Percentiles rank a stretch among this genome's conserved stretches.
phyloP scores from a whole-genome alignment of 164 flowering plant genomes.

The Piper longum region DNA sequence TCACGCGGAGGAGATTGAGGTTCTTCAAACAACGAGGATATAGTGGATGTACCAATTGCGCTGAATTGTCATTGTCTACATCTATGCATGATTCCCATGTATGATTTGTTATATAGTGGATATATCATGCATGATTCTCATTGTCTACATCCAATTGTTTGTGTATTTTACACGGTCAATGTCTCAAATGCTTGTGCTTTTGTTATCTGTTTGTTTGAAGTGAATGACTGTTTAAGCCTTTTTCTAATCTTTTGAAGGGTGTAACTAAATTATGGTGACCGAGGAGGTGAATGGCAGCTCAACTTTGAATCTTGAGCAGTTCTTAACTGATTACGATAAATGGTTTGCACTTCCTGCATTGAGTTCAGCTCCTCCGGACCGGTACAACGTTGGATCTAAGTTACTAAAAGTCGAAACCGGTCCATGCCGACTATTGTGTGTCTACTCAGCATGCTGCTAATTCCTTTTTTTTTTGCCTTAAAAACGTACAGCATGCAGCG shows the following conservation, averaged over 20 bases:
- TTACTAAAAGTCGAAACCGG: not conserved
- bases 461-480: not conserved
- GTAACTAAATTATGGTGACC: conserved; percentile 21
- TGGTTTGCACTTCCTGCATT: conserved; percentile 56
- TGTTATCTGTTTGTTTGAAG: too few species aligned
- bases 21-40: too few species aligned
- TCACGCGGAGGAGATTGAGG: too few species aligned
- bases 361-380: conserved; percentile 55
- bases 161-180: not conserved
- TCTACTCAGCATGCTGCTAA: not conserved
- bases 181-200: not conserved
- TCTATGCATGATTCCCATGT: too few species aligned
- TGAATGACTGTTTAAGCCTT: not conserved
- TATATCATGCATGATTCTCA: too few species aligned
- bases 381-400: conserved; percentile 51
- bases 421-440: not conserved
- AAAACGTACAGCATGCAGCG: conserved; percentile 62
- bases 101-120: too few species aligned
- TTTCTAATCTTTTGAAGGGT: not conserved
- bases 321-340: conserved; percentile 34
- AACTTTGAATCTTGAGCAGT: conserved; percentile 27
- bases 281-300: conserved; percentile 19
- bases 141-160: too few species aligned
- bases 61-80: too few species aligned
- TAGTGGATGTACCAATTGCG: too few species aligned